Evolutionary conservation across 495 filamentous ascomycete genomes (phyloP), one percentile per base, ranked within the genome.

Genomic region (Hyaloscypha variabilis): DNA sequence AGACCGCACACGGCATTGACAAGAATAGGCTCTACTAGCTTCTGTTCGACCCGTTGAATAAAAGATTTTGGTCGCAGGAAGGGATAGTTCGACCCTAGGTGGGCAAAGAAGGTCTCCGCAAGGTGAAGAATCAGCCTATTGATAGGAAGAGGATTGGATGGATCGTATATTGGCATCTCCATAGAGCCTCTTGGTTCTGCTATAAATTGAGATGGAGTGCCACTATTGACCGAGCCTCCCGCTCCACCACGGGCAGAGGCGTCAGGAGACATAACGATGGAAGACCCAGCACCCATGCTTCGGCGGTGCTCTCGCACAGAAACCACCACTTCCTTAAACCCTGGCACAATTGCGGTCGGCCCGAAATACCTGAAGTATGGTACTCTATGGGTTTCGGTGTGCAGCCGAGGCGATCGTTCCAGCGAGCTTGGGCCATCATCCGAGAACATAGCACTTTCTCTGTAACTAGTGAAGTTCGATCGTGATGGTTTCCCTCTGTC

Each of bases 331-430:
- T 94, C 90, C 75, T 94, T 96, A 76, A 92, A 94, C 21, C 92
- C 92, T 2, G 91, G 91, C 36, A 94, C 90, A 69, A 96, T 96
- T 63, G 92, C 92, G 2, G 92, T 96, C 1, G 91, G 91, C 0
- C 92, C 92, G 72, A 94, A 94, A 72, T 94, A 96, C 51, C 92
- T 80, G 73, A 94, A 96, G 73, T 93, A 96, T 2, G 92, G 91
- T 61, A 94, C 90, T 60, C 91, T 89, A 67, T 80, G 79, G 57
- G 77, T 89, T 79, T 69, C 69, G 10, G 56, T 39, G 23, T 67
- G 60, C 3, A 65, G 28, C 11, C 64, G 57, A 13, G 64, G 63
- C 31, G 67, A 67, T n/a, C 54, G 60, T 1, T 72, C 66, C 67
- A 72, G 42, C 67, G 74, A 29, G 70, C 75, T 60, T 65, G 59